phyloP scores from a whole-genome alignment of 306 rosid species.

The Oxytropis ochrocephala region DNA sequence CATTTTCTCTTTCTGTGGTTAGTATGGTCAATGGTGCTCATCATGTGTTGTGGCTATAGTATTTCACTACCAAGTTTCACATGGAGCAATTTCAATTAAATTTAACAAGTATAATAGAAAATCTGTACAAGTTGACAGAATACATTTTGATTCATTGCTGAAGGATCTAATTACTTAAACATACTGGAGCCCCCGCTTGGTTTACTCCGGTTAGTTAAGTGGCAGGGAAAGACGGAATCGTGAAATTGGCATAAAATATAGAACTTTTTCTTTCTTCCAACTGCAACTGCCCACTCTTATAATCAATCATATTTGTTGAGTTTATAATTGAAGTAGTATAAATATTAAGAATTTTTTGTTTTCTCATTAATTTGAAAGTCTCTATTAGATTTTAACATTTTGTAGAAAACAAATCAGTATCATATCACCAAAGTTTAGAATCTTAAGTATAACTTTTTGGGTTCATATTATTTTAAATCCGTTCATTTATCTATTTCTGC shows the following conservation, averaged over 20 bases:
- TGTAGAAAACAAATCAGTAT: background rate
- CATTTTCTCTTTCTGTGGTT: background rate
- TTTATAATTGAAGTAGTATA: background rate
- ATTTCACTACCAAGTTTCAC: background rate
- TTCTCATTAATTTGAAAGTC: background rate
- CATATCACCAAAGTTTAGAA: background rate
- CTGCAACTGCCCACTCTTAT: background rate
- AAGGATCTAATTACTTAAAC: background rate
- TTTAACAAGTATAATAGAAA: background rate
- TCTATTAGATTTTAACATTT: background rate
- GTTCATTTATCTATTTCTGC: background rate
- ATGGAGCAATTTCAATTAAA: background rate
- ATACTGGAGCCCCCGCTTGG: background rate
- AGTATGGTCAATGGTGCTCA: background rate
- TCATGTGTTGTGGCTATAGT: background rate
- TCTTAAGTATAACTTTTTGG: background rate
- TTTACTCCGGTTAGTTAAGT: too few species aligned
- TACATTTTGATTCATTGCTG: background rate
- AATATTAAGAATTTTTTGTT: background rate
- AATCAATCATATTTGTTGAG: background rate
- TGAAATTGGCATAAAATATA: background rate
- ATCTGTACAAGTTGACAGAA: background rate
- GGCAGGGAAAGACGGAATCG: too few species aligned
- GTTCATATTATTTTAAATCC: conserved; percentile 13
- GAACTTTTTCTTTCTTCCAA: background rate